Conservation (phyloP, 2,329 filamentous ascomycete species). For the Fonsecaea erecta region DNA sequence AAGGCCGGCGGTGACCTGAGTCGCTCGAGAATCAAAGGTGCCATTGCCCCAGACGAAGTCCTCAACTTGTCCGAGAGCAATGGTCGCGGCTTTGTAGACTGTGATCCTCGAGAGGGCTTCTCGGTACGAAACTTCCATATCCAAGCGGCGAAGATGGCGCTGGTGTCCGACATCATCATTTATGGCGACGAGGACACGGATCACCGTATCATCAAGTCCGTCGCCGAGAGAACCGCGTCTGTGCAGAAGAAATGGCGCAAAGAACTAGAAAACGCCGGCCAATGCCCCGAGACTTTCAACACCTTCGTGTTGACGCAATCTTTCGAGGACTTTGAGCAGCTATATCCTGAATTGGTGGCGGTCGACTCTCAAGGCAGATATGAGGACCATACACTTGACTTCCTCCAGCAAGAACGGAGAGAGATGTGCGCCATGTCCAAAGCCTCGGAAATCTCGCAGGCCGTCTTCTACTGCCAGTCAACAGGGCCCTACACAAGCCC, state of each 20-base stretch:
- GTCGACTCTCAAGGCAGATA: slow-evolving; percentile 71
- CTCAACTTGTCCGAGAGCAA: slow-evolving; percentile 60
- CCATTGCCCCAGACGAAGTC: slow-evolving; percentile 80
- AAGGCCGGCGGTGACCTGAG: slow-evolving; percentile 84
- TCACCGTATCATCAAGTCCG: slow-evolving; percentile 67
- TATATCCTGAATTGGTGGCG: slow-evolving; percentile 72
- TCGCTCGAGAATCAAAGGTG: slow-evolving; percentile 79
- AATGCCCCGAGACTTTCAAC: slow-evolving; percentile 70
- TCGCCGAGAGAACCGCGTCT: slow-evolving; percentile 67
- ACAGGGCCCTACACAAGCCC: slow-evolving; percentile 67
- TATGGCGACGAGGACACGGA: slow-evolving; percentile 75
- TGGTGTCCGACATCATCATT: slow-evolving; percentile 87
- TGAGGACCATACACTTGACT: slow-evolving; percentile 82
- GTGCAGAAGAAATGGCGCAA: slow-evolving; percentile 79
- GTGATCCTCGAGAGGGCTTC: slow-evolving; percentile 87
- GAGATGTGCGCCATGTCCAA: slow-evolving; percentile 96
- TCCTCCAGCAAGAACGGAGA: slow-evolving; percentile 82
- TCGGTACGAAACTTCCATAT: slow-evolving; percentile 98
- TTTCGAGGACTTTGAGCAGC: slow-evolving; percentile 68
- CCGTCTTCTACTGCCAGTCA: slow-evolving; percentile 89
- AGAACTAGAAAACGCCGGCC: slow-evolving; percentile 62
- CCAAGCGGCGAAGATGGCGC: slow-evolving; percentile 83
- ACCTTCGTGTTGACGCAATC: slow-evolving; percentile 75
- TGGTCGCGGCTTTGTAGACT: slow-evolving; percentile 71
- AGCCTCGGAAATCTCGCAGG: slow-evolving; percentile 83